Base-by-base conservation (phyloP, 1,139 yeast species). In the Saccharomycopsis crataegensis region DNA sequence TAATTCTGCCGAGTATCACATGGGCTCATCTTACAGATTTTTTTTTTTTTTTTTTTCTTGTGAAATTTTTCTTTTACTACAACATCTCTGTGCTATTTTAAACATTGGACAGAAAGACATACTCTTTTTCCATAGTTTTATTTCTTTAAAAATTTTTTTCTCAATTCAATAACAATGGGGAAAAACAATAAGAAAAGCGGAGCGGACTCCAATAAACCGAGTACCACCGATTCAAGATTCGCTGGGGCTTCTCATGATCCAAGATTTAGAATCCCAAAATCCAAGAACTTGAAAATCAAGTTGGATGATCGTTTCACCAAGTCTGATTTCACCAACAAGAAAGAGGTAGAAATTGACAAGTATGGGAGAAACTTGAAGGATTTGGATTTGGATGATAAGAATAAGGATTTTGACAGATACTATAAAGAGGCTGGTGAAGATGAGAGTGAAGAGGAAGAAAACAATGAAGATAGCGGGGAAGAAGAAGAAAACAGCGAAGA, bases 281-380 rank as follows among this genome's bases (percentile, higher is more conserved):
- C 77, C 65, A 82, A 82, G 62, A 82, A 84, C 59, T 71, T 83
- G 59, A 86, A 85, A 67, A 86, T 89, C 46, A 82, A 86, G 62
- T 77, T 94, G 45, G 99, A 93, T 70, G 86, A 82, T 56, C 81
- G 99, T 68, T 93, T 93, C 69, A 81, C 83, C 60, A 80, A 80
- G 61, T 76, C 78, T 48, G 97, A 90, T 64, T 68, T 86, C 61
- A 78, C 78, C 59, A 78, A 78, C 56, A 76, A 82, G 60, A 80
- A 38, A 22, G 31, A 79, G 59, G 78, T 84, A 8, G 80, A 79
- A 61, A 84, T 89, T 44, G 99, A 93, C 66, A 81, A 86, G 63
- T 91, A 89, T 66, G 99, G 99, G 43, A 77, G 97, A 65, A 83
- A 77, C 62, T 65, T 88, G 28, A 73, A 75, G 52, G 72, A 74